phyloP scores from a whole-genome alignment of 306 rosid species.

The Nissolia schottii region DNA sequence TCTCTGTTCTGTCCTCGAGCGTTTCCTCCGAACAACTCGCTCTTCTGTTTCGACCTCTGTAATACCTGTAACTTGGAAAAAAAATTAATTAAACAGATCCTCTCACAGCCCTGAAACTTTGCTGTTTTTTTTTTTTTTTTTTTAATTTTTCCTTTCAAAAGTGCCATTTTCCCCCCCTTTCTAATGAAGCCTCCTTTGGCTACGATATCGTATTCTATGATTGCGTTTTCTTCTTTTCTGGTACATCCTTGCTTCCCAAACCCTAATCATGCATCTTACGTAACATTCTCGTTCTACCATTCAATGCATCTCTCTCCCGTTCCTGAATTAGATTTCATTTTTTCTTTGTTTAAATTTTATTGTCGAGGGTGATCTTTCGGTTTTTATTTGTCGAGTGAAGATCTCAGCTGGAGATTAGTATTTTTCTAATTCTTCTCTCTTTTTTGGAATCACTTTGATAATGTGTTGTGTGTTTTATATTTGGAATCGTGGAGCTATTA shows the following conservation, averaged over 20 bases:
- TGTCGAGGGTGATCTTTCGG: background rate
- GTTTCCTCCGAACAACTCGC: conserved; percentile 37
- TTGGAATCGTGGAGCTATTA: background rate
- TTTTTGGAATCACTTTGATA: background rate
- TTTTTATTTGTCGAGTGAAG: background rate
- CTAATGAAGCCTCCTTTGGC: conserved; percentile 35
- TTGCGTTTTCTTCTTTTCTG: conserved; percentile 31
- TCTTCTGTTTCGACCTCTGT: conserved; percentile 22
- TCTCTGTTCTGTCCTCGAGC: conserved; percentile 2
- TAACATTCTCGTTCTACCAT: background rate
- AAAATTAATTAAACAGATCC: conserved; percentile 31
- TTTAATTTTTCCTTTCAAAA: conserved; percentile 12
- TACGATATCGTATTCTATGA: background rate
- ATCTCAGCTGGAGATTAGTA: conserved; percentile 23
- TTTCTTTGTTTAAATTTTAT: conserved; percentile 12
- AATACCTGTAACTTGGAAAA: conserved; percentile 7
- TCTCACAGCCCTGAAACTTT: conserved; percentile 10
- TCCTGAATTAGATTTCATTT: conserved; percentile 7
- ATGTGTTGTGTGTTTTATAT: background rate
- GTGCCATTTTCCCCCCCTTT: background rate
- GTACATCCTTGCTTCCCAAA: conserved; percentile 34
- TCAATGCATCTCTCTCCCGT: background rate
- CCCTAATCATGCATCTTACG: conserved; percentile 30
- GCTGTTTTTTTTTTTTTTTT: too few relatives aligned
- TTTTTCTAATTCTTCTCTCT: too few relatives aligned